A percentile compares a stretch with the other conserved stretches of the same genome.
phyloP scores from a whole-genome alignment of 2,329 filamentous ascomycete species.

The Calycina herbarum region DNA sequence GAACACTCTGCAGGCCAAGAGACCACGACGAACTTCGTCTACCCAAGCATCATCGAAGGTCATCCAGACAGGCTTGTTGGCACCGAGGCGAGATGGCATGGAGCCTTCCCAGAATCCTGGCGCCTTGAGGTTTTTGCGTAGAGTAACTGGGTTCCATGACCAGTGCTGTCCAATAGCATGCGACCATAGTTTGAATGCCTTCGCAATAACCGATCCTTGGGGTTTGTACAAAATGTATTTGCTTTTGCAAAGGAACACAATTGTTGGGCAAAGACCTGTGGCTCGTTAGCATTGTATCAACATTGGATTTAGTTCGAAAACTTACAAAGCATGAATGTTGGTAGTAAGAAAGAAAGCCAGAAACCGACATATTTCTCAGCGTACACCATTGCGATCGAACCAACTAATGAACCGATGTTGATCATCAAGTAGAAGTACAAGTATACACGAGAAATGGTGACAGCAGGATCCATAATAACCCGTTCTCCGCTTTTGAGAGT shows the following conservation, averaged over 20 bases:
- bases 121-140: conserved; percentile 54
- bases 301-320: background rate
- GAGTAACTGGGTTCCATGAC: conserved; percentile 53
- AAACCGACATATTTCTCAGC: conserved; percentile 54
- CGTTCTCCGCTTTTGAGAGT: conserved; percentile 34
- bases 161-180: conserved; percentile 46
- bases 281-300: conserved; percentile 22
- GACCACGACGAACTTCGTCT: conserved; percentile 59
- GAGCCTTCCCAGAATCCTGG: conserved; percentile 60
- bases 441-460: conserved; percentile 38
- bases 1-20: conserved; percentile 66
- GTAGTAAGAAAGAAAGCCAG: conserved; percentile 47
- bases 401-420: conserved; percentile 48
- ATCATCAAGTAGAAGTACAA: conserved; percentile 53
- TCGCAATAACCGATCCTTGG: conserved; percentile 62
- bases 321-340: conserved; percentile 26
- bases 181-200: conserved; percentile 49
- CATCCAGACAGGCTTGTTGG: conserved; percentile 71
- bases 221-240: conserved; percentile 48
- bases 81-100: conserved; percentile 54
- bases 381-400: conserved; percentile 50
- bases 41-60: conserved; percentile 81
- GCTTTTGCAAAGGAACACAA: conserved; percentile 58
- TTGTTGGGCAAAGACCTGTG: conserved; percentile 54
- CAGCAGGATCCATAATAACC: conserved; percentile 38